A percentile compares a stretch with the other conserved stretches of the same genome.
These are phyloP conservation scores for Saturnispora serradocipensis DNA, from an alignment of 805 yeast genomes.

Conservation along the genomic window DNA sequence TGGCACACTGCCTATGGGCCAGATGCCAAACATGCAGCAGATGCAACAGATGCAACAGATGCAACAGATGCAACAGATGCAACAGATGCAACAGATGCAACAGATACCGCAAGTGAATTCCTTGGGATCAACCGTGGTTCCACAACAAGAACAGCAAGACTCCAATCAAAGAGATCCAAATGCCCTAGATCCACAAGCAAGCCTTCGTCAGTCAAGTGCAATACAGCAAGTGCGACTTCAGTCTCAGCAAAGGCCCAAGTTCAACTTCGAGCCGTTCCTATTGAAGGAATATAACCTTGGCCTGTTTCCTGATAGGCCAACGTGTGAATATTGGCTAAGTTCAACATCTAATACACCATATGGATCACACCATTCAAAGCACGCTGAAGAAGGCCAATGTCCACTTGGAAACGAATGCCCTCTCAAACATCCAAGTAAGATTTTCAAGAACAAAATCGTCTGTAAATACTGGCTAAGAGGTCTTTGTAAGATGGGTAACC, in stretches of 20 bases:
- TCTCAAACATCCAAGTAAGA: conserved; percentile 64
- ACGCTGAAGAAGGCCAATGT: conserved; percentile 36
- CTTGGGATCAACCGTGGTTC: not conserved
- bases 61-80: not conserved
- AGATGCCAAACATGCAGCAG: not conserved
- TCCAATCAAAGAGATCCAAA: not conserved
- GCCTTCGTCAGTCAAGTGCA: conserved; percentile 12
- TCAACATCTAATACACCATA: conserved; percentile 31
- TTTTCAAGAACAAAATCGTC: conserved; percentile 67
- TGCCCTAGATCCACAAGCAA: conserved; percentile 10
- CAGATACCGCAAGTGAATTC: not conserved
- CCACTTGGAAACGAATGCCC: conserved; percentile 84
- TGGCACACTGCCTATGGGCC: not conserved
- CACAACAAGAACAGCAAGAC: not conserved
- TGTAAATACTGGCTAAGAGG: conserved; percentile 99
- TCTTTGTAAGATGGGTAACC: conserved; percentile 90
- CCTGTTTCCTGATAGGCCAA: conserved; percentile 81
- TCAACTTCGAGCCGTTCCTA: conserved; percentile 75
- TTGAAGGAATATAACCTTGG: conserved; percentile 74
- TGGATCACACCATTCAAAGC: conserved; percentile 3
- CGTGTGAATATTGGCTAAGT: conserved; percentile 63
- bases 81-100: not conserved
- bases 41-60: not conserved
- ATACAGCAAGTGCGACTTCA: conserved; percentile 13
- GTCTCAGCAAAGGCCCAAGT: conserved; percentile 11